Conservation (phyloP, 768 basidiomycete species). For the Russula earlei region DNA sequence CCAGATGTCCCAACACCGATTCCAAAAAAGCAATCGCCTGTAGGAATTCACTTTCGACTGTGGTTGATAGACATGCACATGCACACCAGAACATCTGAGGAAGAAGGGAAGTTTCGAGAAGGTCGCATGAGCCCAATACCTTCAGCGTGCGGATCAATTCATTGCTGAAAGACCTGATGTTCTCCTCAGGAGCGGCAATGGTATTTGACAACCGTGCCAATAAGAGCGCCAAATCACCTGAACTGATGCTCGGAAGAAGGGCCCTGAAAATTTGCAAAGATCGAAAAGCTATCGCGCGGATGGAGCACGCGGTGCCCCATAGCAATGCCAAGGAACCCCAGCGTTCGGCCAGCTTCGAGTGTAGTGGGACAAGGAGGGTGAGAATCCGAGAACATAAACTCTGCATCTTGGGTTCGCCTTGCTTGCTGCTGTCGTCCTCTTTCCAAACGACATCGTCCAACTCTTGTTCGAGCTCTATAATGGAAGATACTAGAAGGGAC, state of each 20-base stretch:
- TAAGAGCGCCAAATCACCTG: constrained; percentile 64
- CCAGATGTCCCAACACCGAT: constrained; percentile 53
- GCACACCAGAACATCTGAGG: constrained; percentile 87
- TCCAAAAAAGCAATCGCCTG: constrained; percentile 59
- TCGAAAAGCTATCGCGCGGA: constrained; percentile 76
- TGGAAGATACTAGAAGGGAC: constrained; percentile 38
- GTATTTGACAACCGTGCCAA: constrained; percentile 80
- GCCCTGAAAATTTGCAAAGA: constrained; percentile 87
- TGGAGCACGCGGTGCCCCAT: constrained; percentile 85
- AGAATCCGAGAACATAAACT: constrained; percentile 58
- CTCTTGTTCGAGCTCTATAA: constrained; percentile 50
- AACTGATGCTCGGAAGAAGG: constrained; percentile 60
- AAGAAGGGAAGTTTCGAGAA: constrained; percentile 50
- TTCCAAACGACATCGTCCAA: constrained; percentile 56
- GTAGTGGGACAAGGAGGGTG: constrained; percentile 56
- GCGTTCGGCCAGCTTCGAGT: constrained; percentile 55
- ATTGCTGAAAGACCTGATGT: constrained; percentile 72
- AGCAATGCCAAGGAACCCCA: constrained; percentile 75
- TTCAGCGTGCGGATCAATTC: constrained; percentile 75
- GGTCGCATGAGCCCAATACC: constrained; percentile 44
- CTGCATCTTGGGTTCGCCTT: constrained; percentile 59
- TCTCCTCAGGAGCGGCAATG: constrained; percentile 63
- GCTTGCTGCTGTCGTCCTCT: constrained; percentile 50
- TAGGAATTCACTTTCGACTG: constrained; percentile 70
- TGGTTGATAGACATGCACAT: constrained; percentile 72